A percentile compares a stretch with the other conserved stretches of the same genome.
These are phyloP conservation scores for Bidens hawaiensis DNA, from an alignment of 140 eudicot genomes.

Conservation along the genomic window DNA sequence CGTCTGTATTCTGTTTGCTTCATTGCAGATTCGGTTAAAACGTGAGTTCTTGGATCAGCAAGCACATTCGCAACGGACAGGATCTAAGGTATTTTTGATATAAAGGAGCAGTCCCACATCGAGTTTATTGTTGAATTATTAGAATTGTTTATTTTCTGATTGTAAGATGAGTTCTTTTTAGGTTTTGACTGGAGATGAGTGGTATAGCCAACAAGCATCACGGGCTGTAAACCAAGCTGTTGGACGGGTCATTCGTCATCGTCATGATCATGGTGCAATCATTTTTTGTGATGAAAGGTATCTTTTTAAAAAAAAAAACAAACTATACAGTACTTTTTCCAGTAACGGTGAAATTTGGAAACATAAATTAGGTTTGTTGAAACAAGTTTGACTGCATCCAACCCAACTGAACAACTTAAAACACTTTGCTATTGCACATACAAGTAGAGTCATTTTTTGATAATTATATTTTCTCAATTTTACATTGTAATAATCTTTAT, in stretches of 20 bases:
- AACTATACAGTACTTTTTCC: neutral
- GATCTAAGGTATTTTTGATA: conserved; percentile 52
- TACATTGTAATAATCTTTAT: neutral
- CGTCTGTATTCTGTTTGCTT: conserved; percentile 10
- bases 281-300: conserved; percentile 98
- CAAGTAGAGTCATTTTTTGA: neutral
- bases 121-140: neutral
- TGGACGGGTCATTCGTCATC: conserved; percentile 98
- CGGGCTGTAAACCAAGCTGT: conserved; percentile 99
- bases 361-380: conserved; percentile 6
- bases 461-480: neutral
- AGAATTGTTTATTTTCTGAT: neutral
- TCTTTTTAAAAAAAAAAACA: neutral
- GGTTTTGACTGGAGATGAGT: conserved; percentile 86
- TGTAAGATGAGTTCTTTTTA: conserved; percentile 20
- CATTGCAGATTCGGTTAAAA: conserved; percentile 73
- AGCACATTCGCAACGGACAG: conserved; percentile 32
- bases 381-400: conserved; percentile 14
- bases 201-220: conserved; percentile 96
- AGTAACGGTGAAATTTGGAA: neutral
- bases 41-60: conserved; percentile 91
- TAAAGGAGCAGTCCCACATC: conserved; percentile 2
- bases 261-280: conserved; percentile 95
- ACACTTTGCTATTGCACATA: neutral
- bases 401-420: no score